phyloP scores from a whole-genome alignment of 306 rosid genomes.

The Potentilla sterilis region DNA sequence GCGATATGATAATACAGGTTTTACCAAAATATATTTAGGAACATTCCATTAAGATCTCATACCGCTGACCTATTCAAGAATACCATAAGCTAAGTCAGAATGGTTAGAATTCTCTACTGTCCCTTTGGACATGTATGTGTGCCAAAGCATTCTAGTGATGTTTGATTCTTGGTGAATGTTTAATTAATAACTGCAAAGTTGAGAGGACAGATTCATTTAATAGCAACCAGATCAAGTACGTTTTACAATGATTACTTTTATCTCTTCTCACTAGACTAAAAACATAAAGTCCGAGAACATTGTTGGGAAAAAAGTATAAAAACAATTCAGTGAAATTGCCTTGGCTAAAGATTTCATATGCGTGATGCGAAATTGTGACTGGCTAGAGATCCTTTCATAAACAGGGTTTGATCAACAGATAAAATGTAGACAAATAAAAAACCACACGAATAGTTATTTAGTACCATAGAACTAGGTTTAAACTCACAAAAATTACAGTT shows the following conservation, averaged over 20 bases:
- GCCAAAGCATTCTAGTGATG: not conserved
- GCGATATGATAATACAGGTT: not conserved
- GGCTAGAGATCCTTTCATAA: not conserved
- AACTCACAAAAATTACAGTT: not conserved
- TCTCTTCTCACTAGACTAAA: not conserved
- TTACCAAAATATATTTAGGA: conserved; percentile 17
- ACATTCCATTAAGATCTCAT: not conserved
- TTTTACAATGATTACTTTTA: not conserved
- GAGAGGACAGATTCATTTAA: not conserved
- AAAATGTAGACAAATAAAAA: not conserved
- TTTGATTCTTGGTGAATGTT: not conserved
- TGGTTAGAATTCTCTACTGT: not conserved
- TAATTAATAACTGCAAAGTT: not conserved
- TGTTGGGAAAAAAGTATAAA: not conserved
- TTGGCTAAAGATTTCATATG: not conserved
- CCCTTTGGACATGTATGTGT: not conserved
- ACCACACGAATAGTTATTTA: not conserved
- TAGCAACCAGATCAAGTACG: not conserved
- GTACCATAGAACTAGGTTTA: not conserved
- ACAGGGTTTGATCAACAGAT: not conserved
- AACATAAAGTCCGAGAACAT: not conserved
- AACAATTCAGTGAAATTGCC: not conserved
- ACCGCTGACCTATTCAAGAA: not conserved
- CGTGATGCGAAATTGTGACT: not conserved
- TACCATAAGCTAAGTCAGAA: not conserved